Percentiles rank a stretch among this genome's conserved stretches.
Evolutionary conservation across 495 filamentous ascomycete species (phyloP).

Genomic region (Lentithecium fluviatile): DNA sequence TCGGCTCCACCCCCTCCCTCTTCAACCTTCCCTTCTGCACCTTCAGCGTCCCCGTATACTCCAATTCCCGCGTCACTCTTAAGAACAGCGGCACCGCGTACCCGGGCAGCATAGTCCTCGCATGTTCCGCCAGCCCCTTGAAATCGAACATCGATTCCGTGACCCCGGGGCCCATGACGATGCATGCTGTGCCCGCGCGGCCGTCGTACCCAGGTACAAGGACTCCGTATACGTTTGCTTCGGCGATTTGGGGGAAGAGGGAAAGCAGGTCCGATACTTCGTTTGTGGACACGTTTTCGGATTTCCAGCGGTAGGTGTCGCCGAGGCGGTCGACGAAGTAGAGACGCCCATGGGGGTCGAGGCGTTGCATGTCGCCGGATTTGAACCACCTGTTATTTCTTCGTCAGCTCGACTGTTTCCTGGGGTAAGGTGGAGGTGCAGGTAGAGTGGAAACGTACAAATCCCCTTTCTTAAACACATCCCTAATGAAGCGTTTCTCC

Average conservation of each 20-base stretch:
- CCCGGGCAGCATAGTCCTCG: slow-evolving; percentile 30
- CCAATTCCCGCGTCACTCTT: slow-evolving; percentile 35
- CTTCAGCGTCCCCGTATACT: slow-evolving; percentile 37
- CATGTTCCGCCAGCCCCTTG: slow-evolving; percentile 35
- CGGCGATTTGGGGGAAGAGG: slow-evolving; percentile 38
- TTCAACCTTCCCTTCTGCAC: slow-evolving; percentile 34
- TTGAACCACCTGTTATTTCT: slow-evolving; percentile 28
- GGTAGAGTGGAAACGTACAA: slow-evolving; percentile 19
- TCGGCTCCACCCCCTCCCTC: slow-evolving; percentile 32
- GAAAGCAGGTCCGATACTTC: slow-evolving; percentile 43
- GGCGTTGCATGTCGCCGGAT: slow-evolving; percentile 35
- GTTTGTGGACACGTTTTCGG: slow-evolving; percentile 60
- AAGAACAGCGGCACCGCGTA: slow-evolving; percentile 44
- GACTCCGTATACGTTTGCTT: slow-evolving; percentile 45
- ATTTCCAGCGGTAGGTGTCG: slow-evolving; percentile 95
- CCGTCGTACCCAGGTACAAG: slow-evolving; percentile 37
- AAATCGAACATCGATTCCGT: slow-evolving; percentile 25
- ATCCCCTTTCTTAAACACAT: slow-evolving; percentile 37
- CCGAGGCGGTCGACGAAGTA: slow-evolving; percentile 60
- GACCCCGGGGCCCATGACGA: slow-evolving; percentile 30
- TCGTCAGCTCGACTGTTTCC: background rate
- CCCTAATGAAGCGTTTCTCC: slow-evolving; percentile 21
- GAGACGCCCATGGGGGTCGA: slow-evolving; percentile 23
- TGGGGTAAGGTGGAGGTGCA: background rate
- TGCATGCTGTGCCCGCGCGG: slow-evolving; percentile 24